Evolutionary conservation across 371 early-diverging fungal species (phyloP).

Genomic region (Mucor circinelloides): DNA sequence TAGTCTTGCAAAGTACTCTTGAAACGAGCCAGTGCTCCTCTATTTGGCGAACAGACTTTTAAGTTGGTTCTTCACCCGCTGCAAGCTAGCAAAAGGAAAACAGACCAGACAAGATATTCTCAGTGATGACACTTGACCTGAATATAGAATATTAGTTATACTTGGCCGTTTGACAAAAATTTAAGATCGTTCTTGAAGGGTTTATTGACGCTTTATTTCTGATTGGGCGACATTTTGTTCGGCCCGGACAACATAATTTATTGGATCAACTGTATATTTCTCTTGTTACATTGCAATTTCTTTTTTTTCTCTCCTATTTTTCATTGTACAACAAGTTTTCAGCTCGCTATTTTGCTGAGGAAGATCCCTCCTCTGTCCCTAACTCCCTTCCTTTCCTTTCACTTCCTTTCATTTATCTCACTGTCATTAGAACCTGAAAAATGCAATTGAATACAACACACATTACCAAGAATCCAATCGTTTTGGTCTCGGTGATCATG

Average conservation of each 20-base stretch:
- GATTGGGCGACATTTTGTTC: slow-evolving; percentile 11
- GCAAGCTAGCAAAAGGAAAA: too few relatives aligned
- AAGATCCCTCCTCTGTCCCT: background rate
- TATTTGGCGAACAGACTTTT: too few relatives aligned
- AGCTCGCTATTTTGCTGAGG: background rate
- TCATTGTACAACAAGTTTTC: background rate
- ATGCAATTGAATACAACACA: slow-evolving; percentile 17
- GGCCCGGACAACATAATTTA: slow-evolving; percentile 5
- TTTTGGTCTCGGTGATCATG: slow-evolving; percentile 15
- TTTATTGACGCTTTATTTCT: too few relatives aligned
- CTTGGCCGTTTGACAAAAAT: too few relatives aligned
- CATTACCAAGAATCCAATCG: slow-evolving; percentile 16
- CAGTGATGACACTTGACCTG: too few relatives aligned
- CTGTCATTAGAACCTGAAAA: background rate
- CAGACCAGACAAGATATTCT: too few relatives aligned
- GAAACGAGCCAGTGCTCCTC: too few relatives aligned
- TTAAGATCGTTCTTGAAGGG: too few relatives aligned
- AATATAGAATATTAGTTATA: too few relatives aligned
- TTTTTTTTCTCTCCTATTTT: background rate
- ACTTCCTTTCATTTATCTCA: background rate
- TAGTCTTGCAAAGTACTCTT: too few relatives aligned
- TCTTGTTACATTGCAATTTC: background rate
- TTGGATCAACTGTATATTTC: slow-evolving; percentile 1
- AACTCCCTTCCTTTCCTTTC: slow-evolving; percentile 8
- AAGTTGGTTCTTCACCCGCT: too few relatives aligned